Percentiles rank a stretch among this genome's conserved stretches.
These are phyloP conservation scores for Pseudotsuga menziesii DNA, from an alignment of 75 land plant genomes.

Conservation along the genomic window DNA sequence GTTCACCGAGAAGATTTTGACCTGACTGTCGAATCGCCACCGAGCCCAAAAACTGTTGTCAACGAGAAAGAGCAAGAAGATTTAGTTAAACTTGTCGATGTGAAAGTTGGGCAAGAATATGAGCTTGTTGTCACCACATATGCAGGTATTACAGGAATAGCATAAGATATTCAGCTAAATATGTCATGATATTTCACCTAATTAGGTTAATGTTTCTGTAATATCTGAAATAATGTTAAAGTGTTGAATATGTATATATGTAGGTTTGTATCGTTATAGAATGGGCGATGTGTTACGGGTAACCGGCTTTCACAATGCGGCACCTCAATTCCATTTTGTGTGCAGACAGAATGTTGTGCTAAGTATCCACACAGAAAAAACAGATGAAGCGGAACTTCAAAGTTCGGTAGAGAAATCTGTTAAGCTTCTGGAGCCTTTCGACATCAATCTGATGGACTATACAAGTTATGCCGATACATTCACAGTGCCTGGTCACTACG, in stretches of 20 bases:
- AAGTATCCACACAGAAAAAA: slow-evolving; percentile 80
- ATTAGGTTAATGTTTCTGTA: not conserved
- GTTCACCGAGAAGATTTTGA: slow-evolving; percentile 6
- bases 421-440: slow-evolving; percentile 19
- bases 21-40: no score
- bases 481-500: slow-evolving; percentile 78
- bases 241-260: not conserved
- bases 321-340: slow-evolving; percentile 77
- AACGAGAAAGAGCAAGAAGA: slow-evolving; percentile 17
- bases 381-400: slow-evolving; percentile 81
- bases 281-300: slow-evolving; percentile 84
- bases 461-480: slow-evolving; percentile 66
- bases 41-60: not conserved
- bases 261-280: slow-evolving; percentile 71
- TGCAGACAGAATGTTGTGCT: slow-evolving; percentile 79
- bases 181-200: not conserved
- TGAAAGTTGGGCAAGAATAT: slow-evolving; percentile 76
- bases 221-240: not conserved
- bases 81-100: slow-evolving; percentile 53
- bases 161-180: not conserved
- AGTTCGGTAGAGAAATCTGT: slow-evolving; percentile 47
- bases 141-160: slow-evolving; percentile 18
- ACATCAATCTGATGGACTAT: slow-evolving; percentile 54
- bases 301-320: slow-evolving; percentile 75
- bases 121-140: slow-evolving; percentile 76